phyloP scores from a whole-genome alignment of 352 stramenopile genomes.

The Pythium biforme region DNA sequence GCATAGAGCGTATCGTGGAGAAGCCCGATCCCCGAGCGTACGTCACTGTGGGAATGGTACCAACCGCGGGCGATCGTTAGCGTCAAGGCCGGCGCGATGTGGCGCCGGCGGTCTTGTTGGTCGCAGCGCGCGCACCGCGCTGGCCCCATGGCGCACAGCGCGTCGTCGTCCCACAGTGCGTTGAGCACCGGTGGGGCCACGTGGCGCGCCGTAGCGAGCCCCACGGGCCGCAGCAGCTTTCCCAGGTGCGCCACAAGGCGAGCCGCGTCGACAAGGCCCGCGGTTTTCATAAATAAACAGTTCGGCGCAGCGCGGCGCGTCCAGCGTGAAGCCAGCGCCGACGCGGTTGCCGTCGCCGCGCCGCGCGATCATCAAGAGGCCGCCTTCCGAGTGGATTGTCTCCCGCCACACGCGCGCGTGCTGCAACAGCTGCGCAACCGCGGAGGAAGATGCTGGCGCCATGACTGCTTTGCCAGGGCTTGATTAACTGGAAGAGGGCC shows the following conservation, averaged over 20 bases:
- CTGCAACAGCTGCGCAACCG: too few species aligned
- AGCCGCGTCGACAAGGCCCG: slow-evolving; percentile 3
- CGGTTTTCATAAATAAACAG: slow-evolving; percentile 2
- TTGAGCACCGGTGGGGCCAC: slow-evolving; percentile 15
- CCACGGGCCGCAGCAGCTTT: slow-evolving; percentile 17
- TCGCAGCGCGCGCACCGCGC: slow-evolving; percentile 17
- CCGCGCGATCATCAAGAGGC: background rate
- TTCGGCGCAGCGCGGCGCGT: slow-evolving; percentile 16
- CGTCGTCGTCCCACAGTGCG: slow-evolving; percentile 15
- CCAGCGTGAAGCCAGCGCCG: background rate
- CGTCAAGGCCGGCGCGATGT: background rate
- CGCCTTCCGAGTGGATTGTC: too few species aligned
- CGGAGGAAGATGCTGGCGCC: too few species aligned
- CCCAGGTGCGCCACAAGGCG: background rate
- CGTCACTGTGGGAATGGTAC: background rate
- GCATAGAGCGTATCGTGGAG: slow-evolving; percentile 10
- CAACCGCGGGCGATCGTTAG: background rate
- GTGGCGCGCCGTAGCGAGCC: slow-evolving; percentile 13
- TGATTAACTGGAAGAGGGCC: too few species aligned
- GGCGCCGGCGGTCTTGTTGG: background rate
- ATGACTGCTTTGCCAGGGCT: too few species aligned
- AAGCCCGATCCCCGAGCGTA: slow-evolving; percentile 1
- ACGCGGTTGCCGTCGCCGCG: background rate
- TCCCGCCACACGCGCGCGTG: too few species aligned
- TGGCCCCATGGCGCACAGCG: slow-evolving; percentile 10